A percentile compares a stretch with the other conserved stretches of the same genome.
phyloP scores from a whole-genome alignment of 805 yeast species.

The Ogataea pini region DNA sequence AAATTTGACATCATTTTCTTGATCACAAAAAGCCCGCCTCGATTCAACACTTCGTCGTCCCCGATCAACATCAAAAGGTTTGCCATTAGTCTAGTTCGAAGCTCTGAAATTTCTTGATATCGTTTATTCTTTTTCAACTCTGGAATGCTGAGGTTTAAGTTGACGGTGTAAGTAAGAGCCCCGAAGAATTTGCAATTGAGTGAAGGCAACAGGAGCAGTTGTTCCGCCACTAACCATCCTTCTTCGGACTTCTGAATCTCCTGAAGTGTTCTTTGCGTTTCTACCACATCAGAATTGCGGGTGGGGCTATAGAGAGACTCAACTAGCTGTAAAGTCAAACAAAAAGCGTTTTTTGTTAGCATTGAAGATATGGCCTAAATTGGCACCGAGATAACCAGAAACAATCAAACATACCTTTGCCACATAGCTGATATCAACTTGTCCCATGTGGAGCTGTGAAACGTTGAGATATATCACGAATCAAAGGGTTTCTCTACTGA shows the following conservation, averaged over 20 bases:
- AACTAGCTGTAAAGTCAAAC: slow-evolving; percentile 29
- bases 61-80: slow-evolving; percentile 18
- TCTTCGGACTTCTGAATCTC: slow-evolving; percentile 53
- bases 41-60: slow-evolving; percentile 17
- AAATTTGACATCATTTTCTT: slow-evolving; percentile 60
- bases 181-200: slow-evolving; percentile 71
- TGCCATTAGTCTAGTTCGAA: slow-evolving; percentile 12
- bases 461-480: background rate
- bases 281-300: slow-evolving; percentile 40
- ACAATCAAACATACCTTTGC: slow-evolving; percentile 11
- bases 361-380: too few species aligned
- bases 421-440: slow-evolving; percentile 12
- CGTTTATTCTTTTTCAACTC: slow-evolving; percentile 8
- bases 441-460: slow-evolving; percentile 1
- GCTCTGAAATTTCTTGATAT: slow-evolving; percentile 11
- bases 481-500: too few species aligned
- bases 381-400: too few species aligned
- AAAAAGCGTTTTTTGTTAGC: background rate
- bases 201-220: slow-evolving; percentile 44
- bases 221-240: slow-evolving; percentile 60
- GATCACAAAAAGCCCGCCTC: slow-evolving; percentile 44
- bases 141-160: slow-evolving; percentile 39
- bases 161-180: slow-evolving; percentile 74
- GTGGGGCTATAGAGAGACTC: slow-evolving; percentile 44
- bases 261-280: slow-evolving; percentile 58